Percentiles rank a stretch among this genome's conserved stretches.
phyloP scores from a whole-genome alignment of 1,284 basidiomycete genomes.

The Naganishia sp. region DNA sequence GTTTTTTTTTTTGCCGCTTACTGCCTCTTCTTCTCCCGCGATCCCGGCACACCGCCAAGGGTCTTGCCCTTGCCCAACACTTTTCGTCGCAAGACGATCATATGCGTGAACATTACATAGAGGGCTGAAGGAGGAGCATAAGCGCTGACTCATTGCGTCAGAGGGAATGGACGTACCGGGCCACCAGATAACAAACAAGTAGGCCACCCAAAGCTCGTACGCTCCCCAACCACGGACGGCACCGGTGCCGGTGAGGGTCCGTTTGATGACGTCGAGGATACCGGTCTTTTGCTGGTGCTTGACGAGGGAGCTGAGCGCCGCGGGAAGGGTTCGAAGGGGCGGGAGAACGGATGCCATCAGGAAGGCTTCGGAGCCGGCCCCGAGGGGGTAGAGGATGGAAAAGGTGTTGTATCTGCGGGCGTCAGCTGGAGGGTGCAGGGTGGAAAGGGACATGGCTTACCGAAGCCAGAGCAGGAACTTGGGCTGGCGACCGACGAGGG shows the following conservation, averaged over 20 bases:
- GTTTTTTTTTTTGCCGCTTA: not conserved
- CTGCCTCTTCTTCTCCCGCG: constrained; percentile 32
- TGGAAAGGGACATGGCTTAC: constrained; percentile 46
- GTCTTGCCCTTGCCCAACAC: constrained; percentile 61
- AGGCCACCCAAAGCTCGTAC: constrained; percentile 60
- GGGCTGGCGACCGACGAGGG: constrained; percentile 61
- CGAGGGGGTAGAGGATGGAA: constrained; percentile 87
- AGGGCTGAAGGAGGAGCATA: constrained; percentile 59
- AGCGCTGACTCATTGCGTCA: too few relatives aligned
- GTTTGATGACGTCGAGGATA: constrained; percentile 41
- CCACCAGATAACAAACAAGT: constrained; percentile 83
- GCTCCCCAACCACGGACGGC: constrained; percentile 42
- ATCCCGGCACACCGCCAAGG: constrained; percentile 40
- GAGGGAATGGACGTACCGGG: constrained; percentile 64
- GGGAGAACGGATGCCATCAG: constrained; percentile 79
- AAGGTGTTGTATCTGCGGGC: constrained; percentile 78
- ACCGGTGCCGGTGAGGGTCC: constrained; percentile 43
- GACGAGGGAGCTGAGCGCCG: constrained; percentile 36
- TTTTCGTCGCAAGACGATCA: constrained; percentile 80
- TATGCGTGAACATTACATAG: constrained; percentile 85
- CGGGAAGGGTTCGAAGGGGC: constrained; percentile 52
- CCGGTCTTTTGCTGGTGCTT: constrained; percentile 37
- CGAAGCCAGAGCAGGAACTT: constrained; percentile 55
- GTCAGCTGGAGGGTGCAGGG: constrained; percentile 36
- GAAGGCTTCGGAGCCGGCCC: constrained; percentile 86